Evolutionary conservation across 768 basidiomycete genomes (phyloP).

Genomic region (Naematelia aurantialba): DNA sequence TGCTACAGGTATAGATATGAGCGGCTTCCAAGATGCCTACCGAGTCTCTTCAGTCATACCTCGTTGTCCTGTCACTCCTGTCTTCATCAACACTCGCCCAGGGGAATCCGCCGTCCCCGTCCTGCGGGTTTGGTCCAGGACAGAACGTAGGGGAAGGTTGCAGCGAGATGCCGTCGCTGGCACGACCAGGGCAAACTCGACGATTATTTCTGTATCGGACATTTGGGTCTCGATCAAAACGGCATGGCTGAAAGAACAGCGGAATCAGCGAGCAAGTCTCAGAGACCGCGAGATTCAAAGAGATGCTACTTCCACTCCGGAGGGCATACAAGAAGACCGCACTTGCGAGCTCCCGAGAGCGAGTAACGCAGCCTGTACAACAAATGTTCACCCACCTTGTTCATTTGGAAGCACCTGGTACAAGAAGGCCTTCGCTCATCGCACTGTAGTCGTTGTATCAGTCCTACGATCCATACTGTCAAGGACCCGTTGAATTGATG

Average conservation of each 20-base stretch:
- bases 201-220: neutral
- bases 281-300: neutral
- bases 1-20: neutral
- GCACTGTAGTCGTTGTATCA: neutral
- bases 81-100: neutral
- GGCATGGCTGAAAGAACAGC: neutral
- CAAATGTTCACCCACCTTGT: neutral
- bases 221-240: neutral
- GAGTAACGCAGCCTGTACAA: no score
- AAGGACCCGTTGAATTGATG: neutral
- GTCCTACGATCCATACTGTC: neutral
- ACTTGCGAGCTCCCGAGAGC: neutral
- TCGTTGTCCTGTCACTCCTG: neutral
- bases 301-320: neutral
- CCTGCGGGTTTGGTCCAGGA: neutral
- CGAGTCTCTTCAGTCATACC: neutral
- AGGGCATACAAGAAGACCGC: neutral
- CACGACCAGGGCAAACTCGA: neutral
- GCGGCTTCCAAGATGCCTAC: neutral
- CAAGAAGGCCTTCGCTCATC: neutral
- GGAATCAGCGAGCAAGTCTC: neutral
- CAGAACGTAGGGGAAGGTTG: neutral
- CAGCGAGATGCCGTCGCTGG: neutral
- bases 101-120: neutral
- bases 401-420: neutral